Evolutionary conservation across 2,329 filamentous ascomycete genomes (phyloP).

Genomic region (Aureobasidium sp.): DNA sequence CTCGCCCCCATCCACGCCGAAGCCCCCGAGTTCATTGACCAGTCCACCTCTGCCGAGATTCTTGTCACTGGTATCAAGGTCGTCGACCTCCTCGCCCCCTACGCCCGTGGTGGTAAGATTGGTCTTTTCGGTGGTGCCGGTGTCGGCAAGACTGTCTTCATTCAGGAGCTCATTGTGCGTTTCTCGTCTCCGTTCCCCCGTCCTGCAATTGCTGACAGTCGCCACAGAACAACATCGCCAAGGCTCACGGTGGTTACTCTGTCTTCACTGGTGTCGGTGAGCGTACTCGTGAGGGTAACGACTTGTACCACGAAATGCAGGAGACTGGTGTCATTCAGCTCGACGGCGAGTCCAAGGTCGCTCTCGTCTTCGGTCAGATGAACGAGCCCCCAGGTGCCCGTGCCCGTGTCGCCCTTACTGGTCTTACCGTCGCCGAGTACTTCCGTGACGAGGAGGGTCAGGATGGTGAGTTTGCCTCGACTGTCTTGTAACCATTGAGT

Average conservation of each 20-base stretch:
- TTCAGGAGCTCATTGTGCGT: slow-evolving; percentile 93
- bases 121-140: slow-evolving; percentile 99
- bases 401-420: slow-evolving; percentile 98
- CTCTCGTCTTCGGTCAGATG: slow-evolving; percentile 99
- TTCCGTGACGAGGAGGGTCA: slow-evolving; percentile 78
- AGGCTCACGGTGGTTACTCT: slow-evolving; percentile 99
- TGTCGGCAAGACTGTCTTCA: slow-evolving; percentile 99
- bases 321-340: slow-evolving; percentile 99
- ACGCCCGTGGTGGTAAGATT: slow-evolving; percentile 99
- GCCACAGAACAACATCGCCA: slow-evolving; percentile 94
- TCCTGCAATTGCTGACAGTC: not conserved
- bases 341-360: slow-evolving; percentile 98
- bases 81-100: slow-evolving; percentile 96
- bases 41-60: slow-evolving; percentile 94
- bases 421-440: slow-evolving; percentile 64
- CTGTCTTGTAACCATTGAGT: not conserved
- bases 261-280: slow-evolving; percentile 99
- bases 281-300: slow-evolving; percentile 99
- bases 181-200: not conserved
- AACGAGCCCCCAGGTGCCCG: slow-evolving; percentile 99
- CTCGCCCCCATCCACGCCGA: slow-evolving; percentile 88
- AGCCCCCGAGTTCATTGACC: slow-evolving; percentile 83
- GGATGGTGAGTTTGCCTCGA: slow-evolving; percentile 57
- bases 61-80: slow-evolving; percentile 99
- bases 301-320: slow-evolving; percentile 99